These are phyloP conservation scores for Aphanomyces stellatus DNA, from an alignment of 352 stramenopile genomes.

Conservation along the genomic window DNA sequence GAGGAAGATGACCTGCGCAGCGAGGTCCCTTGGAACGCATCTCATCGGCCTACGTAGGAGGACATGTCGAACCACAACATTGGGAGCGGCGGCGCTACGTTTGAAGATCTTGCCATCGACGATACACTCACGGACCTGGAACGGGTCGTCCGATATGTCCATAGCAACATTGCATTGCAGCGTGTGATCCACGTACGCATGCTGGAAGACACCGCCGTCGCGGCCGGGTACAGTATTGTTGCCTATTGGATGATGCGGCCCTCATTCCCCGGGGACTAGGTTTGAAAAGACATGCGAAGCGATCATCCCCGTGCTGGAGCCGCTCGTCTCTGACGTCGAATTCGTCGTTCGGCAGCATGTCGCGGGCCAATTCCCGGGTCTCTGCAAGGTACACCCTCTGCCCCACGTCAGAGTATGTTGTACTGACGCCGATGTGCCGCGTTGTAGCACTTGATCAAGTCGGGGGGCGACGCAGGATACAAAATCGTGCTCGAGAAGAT, in stretches of 20 bases:
- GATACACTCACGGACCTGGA: constrained; percentile 94
- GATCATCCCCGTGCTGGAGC: constrained; percentile 86
- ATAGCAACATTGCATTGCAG: constrained; percentile 94
- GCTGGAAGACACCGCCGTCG: constrained; percentile 81
- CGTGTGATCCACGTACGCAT: constrained; percentile 97
- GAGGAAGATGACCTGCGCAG: no score
- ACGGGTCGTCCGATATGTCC: constrained; percentile 92
- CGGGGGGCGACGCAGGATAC: constrained; percentile 48
- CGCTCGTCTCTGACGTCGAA: constrained; percentile 84
- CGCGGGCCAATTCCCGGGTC: constrained; percentile 80
- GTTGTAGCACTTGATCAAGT: constrained; percentile 39
- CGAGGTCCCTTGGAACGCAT: no score
- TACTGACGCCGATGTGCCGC: no score
- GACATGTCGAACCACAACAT: not conserved
- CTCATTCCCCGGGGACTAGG: constrained; percentile 27
- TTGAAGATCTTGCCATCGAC: constrained; percentile 98
- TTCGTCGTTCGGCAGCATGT: constrained; percentile 94
- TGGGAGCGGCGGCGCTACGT: constrained; percentile 66
- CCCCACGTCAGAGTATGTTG: not conserved
- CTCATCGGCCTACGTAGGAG: not conserved
- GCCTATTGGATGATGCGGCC: not conserved
- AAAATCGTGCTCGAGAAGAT: constrained; percentile 67
- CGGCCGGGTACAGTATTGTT: constrained; percentile 38
- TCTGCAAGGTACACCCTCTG: constrained; percentile 39
- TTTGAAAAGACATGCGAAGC: constrained; percentile 73